These are phyloP conservation scores for Phoma herbarum DNA, from an alignment of 2,329 filamentous ascomycete species.

Conservation along the genomic window DNA sequence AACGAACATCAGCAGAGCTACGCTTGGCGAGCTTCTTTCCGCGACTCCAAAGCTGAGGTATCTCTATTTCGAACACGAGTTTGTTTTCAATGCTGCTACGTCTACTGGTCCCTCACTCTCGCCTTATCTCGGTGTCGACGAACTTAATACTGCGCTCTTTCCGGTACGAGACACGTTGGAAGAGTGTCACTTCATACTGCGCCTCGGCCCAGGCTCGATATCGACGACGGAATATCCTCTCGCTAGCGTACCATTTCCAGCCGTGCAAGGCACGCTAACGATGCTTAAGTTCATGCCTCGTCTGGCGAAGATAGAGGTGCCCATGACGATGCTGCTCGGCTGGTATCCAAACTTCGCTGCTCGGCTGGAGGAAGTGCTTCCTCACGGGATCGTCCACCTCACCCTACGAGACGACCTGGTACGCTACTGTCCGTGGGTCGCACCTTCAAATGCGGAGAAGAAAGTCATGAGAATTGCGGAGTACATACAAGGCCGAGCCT, in stretches of 20 bases:
- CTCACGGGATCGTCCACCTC: conserved; percentile 22
- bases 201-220: conserved; percentile 31
- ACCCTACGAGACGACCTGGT: conserved; percentile 35
- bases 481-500: conserved; percentile 26
- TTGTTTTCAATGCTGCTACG: conserved; percentile 27
- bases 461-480: conserved; percentile 31
- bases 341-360: conserved; percentile 33
- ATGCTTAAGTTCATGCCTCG: conserved; percentile 32
- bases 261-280: conserved; percentile 33
- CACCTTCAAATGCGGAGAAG: conserved; percentile 26
- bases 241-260: conserved; percentile 29
- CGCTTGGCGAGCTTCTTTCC: conserved; percentile 30
- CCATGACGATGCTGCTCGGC: conserved; percentile 36
- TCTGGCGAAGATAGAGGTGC: conserved; percentile 27
- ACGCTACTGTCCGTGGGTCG: conserved; percentile 32
- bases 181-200: conserved; percentile 29
- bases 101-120: conserved; percentile 18
- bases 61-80: conserved; percentile 36
- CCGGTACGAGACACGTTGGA: conserved; percentile 30
- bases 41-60: conserved; percentile 31
- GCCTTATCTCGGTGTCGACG: conserved; percentile 33
- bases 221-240: conserved; percentile 28
- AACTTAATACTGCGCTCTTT: conserved; percentile 32
- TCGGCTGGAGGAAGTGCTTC: conserved; percentile 32
- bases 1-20: conserved; percentile 34